These are phyloP conservation scores for Coemansia sp. DNA, from an alignment of 192 early-diverging fungal species.

Conservation along the genomic window DNA sequence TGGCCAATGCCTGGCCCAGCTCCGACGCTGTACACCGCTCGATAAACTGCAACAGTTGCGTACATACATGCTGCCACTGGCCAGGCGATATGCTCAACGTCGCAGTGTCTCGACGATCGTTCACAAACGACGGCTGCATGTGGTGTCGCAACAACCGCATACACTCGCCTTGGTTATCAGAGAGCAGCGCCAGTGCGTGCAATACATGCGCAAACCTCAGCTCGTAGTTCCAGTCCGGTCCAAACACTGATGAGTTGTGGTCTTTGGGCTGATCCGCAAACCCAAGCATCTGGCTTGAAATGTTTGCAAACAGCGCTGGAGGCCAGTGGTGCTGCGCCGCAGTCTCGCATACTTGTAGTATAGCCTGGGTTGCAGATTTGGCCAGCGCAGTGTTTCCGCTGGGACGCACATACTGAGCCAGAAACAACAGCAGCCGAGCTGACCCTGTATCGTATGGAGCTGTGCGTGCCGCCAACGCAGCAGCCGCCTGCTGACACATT, in stretches of 20 bases:
- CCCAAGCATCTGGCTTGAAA: conserved; percentile 1
- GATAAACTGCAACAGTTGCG: conserved; percentile 18
- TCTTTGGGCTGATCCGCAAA: not conserved
- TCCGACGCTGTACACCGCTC: conserved; percentile 20
- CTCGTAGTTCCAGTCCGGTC: conserved; percentile 26
- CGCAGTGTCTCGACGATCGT: too few relatives aligned
- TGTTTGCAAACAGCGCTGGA: conserved; percentile 14
- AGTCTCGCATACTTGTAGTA: conserved; percentile 22
- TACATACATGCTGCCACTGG: conserved; percentile 29
- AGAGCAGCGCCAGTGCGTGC: conserved; percentile 19
- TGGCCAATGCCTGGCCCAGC: not conserved
- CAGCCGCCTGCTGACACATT: conserved; percentile 36
- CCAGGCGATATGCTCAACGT: conserved; percentile 17
- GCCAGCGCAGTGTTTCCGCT: conserved; percentile 6
- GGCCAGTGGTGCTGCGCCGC: conserved; percentile 29
- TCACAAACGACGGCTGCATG: not conserved
- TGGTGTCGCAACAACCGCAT: conserved; percentile 8
- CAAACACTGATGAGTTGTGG: conserved; percentile 4
- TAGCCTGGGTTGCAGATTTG: conserved; percentile 3
- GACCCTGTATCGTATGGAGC: conserved; percentile 12
- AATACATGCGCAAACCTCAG: conserved; percentile 26
- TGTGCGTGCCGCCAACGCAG: conserved; percentile 18
- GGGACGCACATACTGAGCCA: conserved; percentile 23
- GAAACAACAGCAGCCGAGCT: conserved; percentile 14
- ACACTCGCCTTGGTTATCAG: conserved; percentile 7